Evolutionary conservation across 1,284 basidiomycete genomes (phyloP).

Genomic region (Cryptococcus sp.): DNA sequence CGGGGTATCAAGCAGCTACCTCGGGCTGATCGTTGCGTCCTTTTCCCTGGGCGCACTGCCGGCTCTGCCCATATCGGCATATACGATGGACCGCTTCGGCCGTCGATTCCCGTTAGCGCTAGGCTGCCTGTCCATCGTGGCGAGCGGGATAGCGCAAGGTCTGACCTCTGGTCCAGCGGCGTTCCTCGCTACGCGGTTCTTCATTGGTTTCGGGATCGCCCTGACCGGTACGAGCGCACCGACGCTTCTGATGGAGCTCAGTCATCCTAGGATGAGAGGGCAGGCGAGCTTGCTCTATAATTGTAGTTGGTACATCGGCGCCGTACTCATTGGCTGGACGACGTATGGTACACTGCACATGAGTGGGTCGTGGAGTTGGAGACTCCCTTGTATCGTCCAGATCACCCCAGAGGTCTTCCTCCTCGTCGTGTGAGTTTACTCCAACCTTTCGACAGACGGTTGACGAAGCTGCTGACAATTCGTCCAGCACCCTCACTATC

Average conservation of each 20-base stretch:
- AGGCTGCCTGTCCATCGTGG: slow-evolving; percentile 11
- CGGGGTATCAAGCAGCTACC: slow-evolving; percentile 7
- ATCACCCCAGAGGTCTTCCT: slow-evolving; percentile 10
- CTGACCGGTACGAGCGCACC: slow-evolving; percentile 3
- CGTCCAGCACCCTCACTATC: slow-evolving; percentile 17
- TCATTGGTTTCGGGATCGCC: slow-evolving; percentile 12
- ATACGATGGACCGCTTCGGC: slow-evolving; percentile 9
- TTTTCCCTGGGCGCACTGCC: slow-evolving; percentile 14
- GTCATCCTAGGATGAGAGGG: slow-evolving; percentile 14
- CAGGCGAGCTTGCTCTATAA: slow-evolving; percentile 11
- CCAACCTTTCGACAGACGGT: not conserved
- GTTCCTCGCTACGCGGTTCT: slow-evolving; percentile 9
- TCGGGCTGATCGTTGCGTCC: slow-evolving; percentile 7
- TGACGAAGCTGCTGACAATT: too few species aligned
- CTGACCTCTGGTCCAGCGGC: slow-evolving; percentile 10
- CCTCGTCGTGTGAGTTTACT: slow-evolving; percentile 4
- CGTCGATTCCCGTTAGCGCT: slow-evolving; percentile 2
- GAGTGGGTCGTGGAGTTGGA: not conserved
- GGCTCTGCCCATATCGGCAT: slow-evolving; percentile 13
- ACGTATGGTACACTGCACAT: slow-evolving; percentile 22
- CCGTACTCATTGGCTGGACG: slow-evolving; percentile 19
- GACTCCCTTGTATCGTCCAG: slow-evolving; percentile 21
- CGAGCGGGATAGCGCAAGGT: slow-evolving; percentile 11
- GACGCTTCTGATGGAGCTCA: slow-evolving; percentile 14
- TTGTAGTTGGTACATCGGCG: slow-evolving; percentile 14